Evolutionary conservation across 805 yeast genomes (phyloP), one percentile per base, ranked within the genome.

Genomic region (Tetrapisispora taiwanensis): DNA sequence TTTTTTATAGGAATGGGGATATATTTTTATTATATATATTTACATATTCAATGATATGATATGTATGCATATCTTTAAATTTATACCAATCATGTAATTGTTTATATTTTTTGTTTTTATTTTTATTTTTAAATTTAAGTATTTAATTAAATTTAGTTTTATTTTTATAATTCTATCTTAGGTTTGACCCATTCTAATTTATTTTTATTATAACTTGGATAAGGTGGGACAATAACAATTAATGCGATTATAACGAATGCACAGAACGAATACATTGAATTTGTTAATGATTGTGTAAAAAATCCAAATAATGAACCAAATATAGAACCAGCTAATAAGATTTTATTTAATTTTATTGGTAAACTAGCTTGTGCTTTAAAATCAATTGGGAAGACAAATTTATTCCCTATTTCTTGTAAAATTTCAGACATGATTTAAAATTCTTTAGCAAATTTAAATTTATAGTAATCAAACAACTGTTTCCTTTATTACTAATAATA

Each of bases 181-280:
- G 59, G 59, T 37, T 56, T 51, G 30, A 75, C 67, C 77, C 80
- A 81, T 51, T 56, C 59, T 24, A 70, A 63, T 30, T 75, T 75
- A 46, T 73, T 59, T 51, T 67, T 64, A 42, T 69, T 79, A 56
- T 74, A 83, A 7, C 59, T 50, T 3, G 81, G 71, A 70, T 80
- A 83, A 22, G 82, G 72, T 27, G 87, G 86, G 18, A 78, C 63
- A 4, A 71, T 72, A 5, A 71, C 52, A 6, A 72, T 43, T 10
- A 67, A 45, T 2, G 70, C 55, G 3, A 68, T 24, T 1, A 65
- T 28, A 17, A 68, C 52, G 19, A 69, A 56, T 10, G 61, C 60
- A 10, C 59, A 66, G 56, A 74, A 74, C 12, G 68, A 52, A 41
- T 60, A 60, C 19, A 75, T 48, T 7, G 73, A 54, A 36, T 59